These are phyloP conservation scores for Meyerozyma sp. DNA, from an alignment of 1,139 yeast species.

Conservation along the genomic window DNA sequence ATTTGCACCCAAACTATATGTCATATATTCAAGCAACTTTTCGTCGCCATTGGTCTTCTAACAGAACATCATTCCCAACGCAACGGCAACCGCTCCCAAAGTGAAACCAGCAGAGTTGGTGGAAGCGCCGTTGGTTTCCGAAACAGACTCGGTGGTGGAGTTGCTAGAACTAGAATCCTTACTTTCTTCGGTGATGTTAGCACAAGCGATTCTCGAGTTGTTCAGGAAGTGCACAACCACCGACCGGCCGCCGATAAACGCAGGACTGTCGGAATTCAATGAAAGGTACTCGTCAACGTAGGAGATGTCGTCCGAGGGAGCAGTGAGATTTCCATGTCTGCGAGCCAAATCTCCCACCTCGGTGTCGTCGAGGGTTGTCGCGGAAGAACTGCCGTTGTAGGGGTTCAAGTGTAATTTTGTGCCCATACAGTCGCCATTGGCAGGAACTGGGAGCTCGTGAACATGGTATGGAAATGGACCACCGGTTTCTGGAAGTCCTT, in stretches of 20 bases:
- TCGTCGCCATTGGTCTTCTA: not conserved
- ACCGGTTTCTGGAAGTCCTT: conserved; percentile 29
- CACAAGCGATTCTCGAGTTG: conserved; percentile 34
- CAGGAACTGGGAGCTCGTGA: conserved; percentile 34
- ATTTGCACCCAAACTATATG: not conserved
- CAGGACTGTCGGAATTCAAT: conserved; percentile 28
- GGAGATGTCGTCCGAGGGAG: conserved; percentile 17
- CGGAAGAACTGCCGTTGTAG: conserved; percentile 25
- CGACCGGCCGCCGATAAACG: conserved; percentile 33
- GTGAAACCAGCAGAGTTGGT: conserved; percentile 12
- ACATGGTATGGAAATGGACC: conserved; percentile 43
- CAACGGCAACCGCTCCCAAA: conserved; percentile 13
- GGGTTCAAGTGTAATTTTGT: conserved; percentile 37
- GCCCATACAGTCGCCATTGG: conserved; percentile 36
- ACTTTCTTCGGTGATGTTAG: conserved; percentile 25
- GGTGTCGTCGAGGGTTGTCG: conserved; percentile 18
- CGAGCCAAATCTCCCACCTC: conserved; percentile 42
- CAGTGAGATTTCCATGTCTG: conserved; percentile 31
- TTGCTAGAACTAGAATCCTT: conserved; percentile 3
- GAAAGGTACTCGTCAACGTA: conserved; percentile 36
- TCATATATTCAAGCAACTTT: not conserved
- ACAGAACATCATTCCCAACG: conserved; percentile 11
- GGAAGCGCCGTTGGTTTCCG: conserved; percentile 8
- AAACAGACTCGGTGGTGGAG: conserved; percentile 5
- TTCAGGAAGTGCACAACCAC: conserved; percentile 33